Conservation (phyloP, 2,329 filamentous ascomycete species). For the Elsinoe arachidis region DNA sequence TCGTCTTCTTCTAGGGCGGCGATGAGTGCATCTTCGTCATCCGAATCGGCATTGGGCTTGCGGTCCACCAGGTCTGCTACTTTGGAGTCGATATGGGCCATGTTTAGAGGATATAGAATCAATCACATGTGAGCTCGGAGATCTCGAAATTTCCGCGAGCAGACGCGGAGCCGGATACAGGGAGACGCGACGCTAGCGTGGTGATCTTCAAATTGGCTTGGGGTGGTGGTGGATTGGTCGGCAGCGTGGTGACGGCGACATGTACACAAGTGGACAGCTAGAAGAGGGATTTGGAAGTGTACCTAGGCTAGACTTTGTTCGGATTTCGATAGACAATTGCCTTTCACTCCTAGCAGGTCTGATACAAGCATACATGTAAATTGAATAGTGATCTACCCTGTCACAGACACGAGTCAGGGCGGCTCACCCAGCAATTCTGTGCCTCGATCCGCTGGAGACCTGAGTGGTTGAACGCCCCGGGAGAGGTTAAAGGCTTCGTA, state of each 20-base stretch:
- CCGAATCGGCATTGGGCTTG: conserved; percentile 36
- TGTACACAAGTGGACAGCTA: not conserved
- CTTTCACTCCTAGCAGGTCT: no score
- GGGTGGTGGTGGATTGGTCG: not conserved
- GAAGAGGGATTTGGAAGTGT: not conserved
- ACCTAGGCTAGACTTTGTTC: not conserved
- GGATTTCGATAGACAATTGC: no score
- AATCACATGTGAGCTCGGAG: not conserved
- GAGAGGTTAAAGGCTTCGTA: conserved; percentile 5
- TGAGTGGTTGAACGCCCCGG: not conserved
- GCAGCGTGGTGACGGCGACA: not conserved
- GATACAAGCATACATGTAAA: no score
- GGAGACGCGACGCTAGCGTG: conserved; percentile 11
- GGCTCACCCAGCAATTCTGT: not conserved
- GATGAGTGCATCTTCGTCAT: conserved; percentile 54
- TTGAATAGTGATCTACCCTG: no score
- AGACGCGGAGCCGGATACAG: not conserved
- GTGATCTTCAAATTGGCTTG: conserved; percentile 1
- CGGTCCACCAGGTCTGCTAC: conserved; percentile 44
- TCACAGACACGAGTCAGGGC: conserved; percentile 1
- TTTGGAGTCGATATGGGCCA: conserved; percentile 41
- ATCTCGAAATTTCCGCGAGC: conserved; percentile 7
- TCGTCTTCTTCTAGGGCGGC: conserved; percentile 44
- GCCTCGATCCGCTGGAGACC: not conserved
- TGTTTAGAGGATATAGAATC: conserved; percentile 18